Base-by-base conservation (phyloP, 352 stramenopile genomes). In the Phytophthora meadii region DNA sequence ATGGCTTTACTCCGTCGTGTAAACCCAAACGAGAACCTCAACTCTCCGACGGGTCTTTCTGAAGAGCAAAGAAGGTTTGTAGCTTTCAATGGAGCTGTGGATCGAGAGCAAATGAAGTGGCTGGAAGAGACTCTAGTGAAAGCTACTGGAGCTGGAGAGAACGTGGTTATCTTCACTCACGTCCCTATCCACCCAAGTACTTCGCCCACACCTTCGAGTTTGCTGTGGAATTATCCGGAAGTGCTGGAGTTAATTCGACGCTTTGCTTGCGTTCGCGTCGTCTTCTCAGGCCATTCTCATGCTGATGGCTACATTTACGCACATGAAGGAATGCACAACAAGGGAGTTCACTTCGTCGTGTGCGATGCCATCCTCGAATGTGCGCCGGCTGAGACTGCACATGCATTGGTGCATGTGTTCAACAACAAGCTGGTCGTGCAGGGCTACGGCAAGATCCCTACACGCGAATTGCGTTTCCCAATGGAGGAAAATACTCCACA, bases 201-300 rank as follows among this genome's bases (percentile, higher is more conserved):
- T 15, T 52, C 57, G 39, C 68, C 70, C 6, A 37, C 54, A 46
- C 58, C 71, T 47, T 77, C 76, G 11, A 76, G 70, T 50, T 62
- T 94, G 54, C 70, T 93, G 12, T 95, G 87, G 87, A 93, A 95
- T 64, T 94, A 91, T 68, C 61, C 86, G 22, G 76, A 88, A 57
- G 61, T 94, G 17, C 53, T 94, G 17, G 61, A 65, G 22, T 46
- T 86, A 17, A 71, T 94, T 19, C 56, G 71, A n/a, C 60, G 58
- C 7, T 64, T 70, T 53, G 27, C 61, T 2, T 87, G 79, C 44
- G 84, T 95, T 28, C 76, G 82, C 17, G 79, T 67, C 39, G 83
- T 92, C 47, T 90, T 93, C 58, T 86, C 77, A 4, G 87, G 87
- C 17, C 87, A 95, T 60, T 69, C 82, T 17, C 87, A 95, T 54